phyloP scores from a whole-genome alignment of 768 basidiomycete genomes.

The Leccinellum rugosiceps region DNA sequence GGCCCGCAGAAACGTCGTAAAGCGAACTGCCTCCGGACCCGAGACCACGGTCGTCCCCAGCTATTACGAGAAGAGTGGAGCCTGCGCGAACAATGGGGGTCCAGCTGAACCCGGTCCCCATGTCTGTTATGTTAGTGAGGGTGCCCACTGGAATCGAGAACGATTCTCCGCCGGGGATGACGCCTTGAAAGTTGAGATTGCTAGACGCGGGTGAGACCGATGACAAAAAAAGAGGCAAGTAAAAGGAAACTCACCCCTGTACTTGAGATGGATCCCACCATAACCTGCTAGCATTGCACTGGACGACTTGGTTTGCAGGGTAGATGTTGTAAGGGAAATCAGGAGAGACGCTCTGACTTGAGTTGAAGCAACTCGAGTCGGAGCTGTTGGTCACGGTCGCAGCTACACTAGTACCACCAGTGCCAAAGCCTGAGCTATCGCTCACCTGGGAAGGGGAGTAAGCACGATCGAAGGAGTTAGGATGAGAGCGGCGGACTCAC shows the following conservation, averaged over 20 bases:
- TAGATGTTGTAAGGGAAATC: slow-evolving; percentile 58
- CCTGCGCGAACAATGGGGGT: slow-evolving; percentile 60
- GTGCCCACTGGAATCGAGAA: slow-evolving; percentile 56
- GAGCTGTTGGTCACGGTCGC: slow-evolving; percentile 50
- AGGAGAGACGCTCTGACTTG: slow-evolving; percentile 44
- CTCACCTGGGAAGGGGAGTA: slow-evolving; percentile 42
- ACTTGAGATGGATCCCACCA: slow-evolving; percentile 58
- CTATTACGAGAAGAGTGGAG: slow-evolving; percentile 63
- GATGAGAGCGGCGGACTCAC: slow-evolving; percentile 43
- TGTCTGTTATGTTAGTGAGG: slow-evolving; percentile 39
- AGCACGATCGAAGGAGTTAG: background rate
- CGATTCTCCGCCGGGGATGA: slow-evolving; percentile 79
- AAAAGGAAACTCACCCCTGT: slow-evolving; percentile 43
- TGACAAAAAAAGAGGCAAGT: background rate
- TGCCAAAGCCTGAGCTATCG: slow-evolving; percentile 58
- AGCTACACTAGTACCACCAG: slow-evolving; percentile 72
- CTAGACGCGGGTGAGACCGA: slow-evolving; percentile 30
- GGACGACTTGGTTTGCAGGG: slow-evolving; percentile 61
- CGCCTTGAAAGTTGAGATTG: slow-evolving; percentile 58
- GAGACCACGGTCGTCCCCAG: slow-evolving; percentile 62
- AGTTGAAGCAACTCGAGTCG: slow-evolving; percentile 60
- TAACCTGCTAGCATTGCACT: slow-evolving; percentile 60
- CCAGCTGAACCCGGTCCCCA: slow-evolving; percentile 72
- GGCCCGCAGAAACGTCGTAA: slow-evolving; percentile 53
- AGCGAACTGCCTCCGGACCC: slow-evolving; percentile 66